Evolutionary conservation across 768 basidiomycete genomes (phyloP), one percentile per base, ranked within the genome.

Genomic region (Russula sp.): DNA sequence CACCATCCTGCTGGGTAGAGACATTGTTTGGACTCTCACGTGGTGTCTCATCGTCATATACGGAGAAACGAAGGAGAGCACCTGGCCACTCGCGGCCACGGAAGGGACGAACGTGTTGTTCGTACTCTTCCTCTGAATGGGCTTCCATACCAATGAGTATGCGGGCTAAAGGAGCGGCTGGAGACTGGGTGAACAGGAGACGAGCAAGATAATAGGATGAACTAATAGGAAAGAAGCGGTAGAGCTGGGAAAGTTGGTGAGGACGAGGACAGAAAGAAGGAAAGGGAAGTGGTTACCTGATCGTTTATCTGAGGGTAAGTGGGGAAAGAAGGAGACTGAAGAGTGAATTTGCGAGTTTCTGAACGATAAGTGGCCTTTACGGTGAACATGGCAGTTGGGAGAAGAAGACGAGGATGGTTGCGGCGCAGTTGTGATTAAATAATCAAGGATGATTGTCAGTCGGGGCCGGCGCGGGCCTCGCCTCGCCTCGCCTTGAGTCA

Each of bases 331-430:
- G 71, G 72, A 7, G 78, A 75, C 18, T 75, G 64, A 65, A 89
- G 87, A 3, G 81, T 74, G 66, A 88, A 78, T 67, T 81, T 88
- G 68, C 89, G 82, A 59, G 83, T 88, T 71, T 90, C 86, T 58
- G 72, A 73, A 35, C 79, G 76, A 71, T 88, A 90, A 22, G 86
- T 87, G n/a, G 84, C 87, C 74, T 91, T 91, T 70, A 90, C 81
- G 59, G 83, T 82, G 77, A 90, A 89, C 82, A 86, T 85, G 74
- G 49, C 58, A 71, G 66, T 39, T 35, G n/a, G n/a, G 67, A 66
- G 65, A 38, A 3, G 38, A 41, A 29, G 25, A 29, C 25, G 25
- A 29, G 25, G 46, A 43, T 36, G 56, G 53, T 22, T 10, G n/a
- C 7, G 22, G 46, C 2, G 16, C 4, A 35, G 5, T 22, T 35